Conservation (phyloP, 2,329 filamentous ascomycete species). For the Penicillium sp. region DNA sequence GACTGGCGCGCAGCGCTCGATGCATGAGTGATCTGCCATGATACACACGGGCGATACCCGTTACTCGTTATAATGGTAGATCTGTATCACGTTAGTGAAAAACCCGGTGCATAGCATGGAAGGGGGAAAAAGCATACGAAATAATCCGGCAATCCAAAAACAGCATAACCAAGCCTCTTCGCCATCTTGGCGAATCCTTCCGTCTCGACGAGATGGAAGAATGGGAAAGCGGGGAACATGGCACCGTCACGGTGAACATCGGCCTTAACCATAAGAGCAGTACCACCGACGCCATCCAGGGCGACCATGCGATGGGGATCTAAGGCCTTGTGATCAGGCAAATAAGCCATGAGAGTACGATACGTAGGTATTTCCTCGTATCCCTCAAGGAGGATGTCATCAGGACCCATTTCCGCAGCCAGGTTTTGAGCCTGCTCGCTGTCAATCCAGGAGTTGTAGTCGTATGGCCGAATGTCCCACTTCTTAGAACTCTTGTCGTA, state of each 20-base stretch:
- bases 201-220: slow-evolving; percentile 96
- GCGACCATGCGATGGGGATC: slow-evolving; percentile 65
- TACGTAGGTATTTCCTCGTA: slow-evolving; percentile 93
- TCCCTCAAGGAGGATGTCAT: slow-evolving; percentile 91
- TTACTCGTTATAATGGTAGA: slow-evolving; percentile 89
- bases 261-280: slow-evolving; percentile 88
- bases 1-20: slow-evolving; percentile 15
- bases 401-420: slow-evolving; percentile 75
- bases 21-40: background rate
- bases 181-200: slow-evolving; percentile 99
- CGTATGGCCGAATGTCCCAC: slow-evolving; percentile 78
- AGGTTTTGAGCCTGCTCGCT: slow-evolving; percentile 74
- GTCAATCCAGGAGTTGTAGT: slow-evolving; percentile 98
- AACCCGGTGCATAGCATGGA: background rate
- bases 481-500: slow-evolving; percentile 69
- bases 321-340: slow-evolving; percentile 56
- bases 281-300: slow-evolving; percentile 91
- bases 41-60: background rate
- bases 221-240: slow-evolving; percentile 96
- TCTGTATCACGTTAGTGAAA: slow-evolving; percentile 48
- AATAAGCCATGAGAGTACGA: slow-evolving; percentile 83
- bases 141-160: slow-evolving; percentile 92
- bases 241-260: slow-evolving; percentile 96
- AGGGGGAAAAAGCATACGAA: slow-evolving; percentile 61
- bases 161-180: slow-evolving; percentile 76